Evolutionary conservation across 73 alveolate genomes (phyloP).

Genomic region (Tetrahymena malaccensis): DNA sequence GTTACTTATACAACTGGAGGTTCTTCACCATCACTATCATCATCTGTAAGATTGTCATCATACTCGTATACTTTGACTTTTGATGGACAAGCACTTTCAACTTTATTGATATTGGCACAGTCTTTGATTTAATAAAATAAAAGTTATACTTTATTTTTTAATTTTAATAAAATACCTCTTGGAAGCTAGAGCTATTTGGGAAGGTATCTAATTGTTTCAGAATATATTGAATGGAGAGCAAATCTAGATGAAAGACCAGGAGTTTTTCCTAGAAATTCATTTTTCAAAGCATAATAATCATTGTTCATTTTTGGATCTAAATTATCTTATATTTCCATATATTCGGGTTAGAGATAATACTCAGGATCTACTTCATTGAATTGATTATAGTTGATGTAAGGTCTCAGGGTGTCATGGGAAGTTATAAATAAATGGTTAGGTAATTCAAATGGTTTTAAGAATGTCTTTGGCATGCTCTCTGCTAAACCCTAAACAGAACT

Average conservation of each 20-base stretch:
- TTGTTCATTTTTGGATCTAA: not conserved
- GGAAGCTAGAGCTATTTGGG: not conserved
- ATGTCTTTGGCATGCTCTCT: not conserved
- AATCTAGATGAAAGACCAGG: not conserved
- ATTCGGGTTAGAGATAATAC: not conserved
- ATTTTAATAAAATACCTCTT: not conserved
- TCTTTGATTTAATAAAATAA: not conserved
- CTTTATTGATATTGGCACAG: slow-evolving; percentile 6
- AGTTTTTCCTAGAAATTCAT: not conserved
- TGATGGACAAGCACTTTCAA: slow-evolving; percentile 22
- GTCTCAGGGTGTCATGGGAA: not conserved
- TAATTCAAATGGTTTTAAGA: not conserved
- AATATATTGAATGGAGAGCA: not conserved
- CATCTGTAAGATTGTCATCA: slow-evolving; percentile 38
- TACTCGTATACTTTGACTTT: slow-evolving; percentile 10
- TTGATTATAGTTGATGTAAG: not conserved
- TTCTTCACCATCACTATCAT: slow-evolving; percentile 40
- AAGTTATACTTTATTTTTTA: not conserved
- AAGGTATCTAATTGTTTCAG: not conserved
- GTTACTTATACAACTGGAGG: slow-evolving; percentile 21
- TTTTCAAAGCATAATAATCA: not conserved
- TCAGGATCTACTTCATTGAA: not conserved
- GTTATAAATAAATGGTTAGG: not conserved
- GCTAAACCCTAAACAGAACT: not conserved
- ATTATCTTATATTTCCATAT: not conserved